phyloP scores from a whole-genome alignment of 495 filamentous ascomycete genomes.

The Neurospora sp. region DNA sequence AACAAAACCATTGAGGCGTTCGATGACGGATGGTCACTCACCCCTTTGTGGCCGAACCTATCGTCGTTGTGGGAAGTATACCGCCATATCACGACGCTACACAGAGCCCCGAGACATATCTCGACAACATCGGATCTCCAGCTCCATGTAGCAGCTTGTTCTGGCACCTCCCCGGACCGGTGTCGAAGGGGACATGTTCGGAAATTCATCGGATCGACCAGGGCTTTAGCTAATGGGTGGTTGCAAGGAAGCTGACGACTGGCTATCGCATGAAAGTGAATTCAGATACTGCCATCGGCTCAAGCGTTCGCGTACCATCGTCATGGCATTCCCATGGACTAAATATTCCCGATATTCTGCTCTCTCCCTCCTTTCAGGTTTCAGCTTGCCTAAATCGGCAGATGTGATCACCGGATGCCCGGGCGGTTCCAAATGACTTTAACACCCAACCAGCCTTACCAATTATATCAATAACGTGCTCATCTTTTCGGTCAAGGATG shows the following conservation, averaged over 20 bases:
- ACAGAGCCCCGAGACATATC: constrained; percentile 11
- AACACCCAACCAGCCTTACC: not conserved
- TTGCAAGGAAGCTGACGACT: not conserved
- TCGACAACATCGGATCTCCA: constrained; percentile 9
- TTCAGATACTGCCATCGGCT: not conserved
- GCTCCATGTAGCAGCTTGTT: not conserved
- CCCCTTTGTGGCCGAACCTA: not conserved
- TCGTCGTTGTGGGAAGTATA: constrained; percentile 14
- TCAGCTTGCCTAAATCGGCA: not conserved
- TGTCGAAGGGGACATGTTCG: constrained; percentile 7
- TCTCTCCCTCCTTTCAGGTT: not conserved
- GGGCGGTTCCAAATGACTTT: not conserved
- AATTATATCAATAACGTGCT: not conserved
- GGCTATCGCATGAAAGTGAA: not conserved
- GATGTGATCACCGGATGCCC: not conserved
- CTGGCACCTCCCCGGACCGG: not conserved
- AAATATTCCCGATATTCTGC: not conserved
- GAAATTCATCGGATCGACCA: constrained; percentile 5
- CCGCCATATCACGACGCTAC: constrained; percentile 17
- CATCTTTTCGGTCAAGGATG: not conserved
- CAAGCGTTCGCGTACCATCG: not conserved
- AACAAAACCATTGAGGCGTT: not conserved
- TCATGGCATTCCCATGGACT: not conserved
- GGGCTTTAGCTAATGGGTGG: not conserved
- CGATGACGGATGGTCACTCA: constrained; percentile 4